Evolutionary conservation across 2,329 filamentous ascomycete genomes (phyloP).

Genomic region (Talaromyces sp.): DNA sequence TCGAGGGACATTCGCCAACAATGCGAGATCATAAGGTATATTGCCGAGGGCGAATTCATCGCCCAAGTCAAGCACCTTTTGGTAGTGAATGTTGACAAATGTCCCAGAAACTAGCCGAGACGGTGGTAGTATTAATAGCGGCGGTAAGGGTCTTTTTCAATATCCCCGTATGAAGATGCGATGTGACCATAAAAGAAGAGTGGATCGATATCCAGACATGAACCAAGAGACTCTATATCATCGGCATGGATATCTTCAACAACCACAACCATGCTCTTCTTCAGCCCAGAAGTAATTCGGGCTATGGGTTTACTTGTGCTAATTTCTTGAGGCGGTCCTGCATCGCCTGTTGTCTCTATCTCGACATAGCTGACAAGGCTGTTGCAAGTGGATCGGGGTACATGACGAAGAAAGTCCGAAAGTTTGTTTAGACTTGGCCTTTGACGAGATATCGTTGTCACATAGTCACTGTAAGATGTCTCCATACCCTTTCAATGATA

Average conservation of each 20-base stretch:
- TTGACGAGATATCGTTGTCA: not conserved
- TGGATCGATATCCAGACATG: conserved; percentile 7
- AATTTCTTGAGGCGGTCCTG: not conserved
- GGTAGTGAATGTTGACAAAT: not conserved
- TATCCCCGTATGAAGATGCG: not conserved
- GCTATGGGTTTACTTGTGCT: not conserved
- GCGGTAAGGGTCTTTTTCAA: not conserved
- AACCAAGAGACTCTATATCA: conserved; percentile 3
- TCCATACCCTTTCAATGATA: not conserved
- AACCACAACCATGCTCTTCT: not conserved
- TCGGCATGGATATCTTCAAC: conserved; percentile 2
- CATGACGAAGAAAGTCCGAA: not conserved
- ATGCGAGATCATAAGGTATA: not conserved
- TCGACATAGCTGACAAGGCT: not conserved
- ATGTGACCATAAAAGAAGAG: not conserved
- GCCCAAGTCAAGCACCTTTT: conserved; percentile 1
- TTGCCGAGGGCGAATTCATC: not conserved
- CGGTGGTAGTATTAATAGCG: not conserved
- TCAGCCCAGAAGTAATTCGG: not conserved
- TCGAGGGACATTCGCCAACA: not conserved
- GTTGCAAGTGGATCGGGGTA: no score
- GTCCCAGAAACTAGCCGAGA: not conserved
- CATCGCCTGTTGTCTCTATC: not conserved
- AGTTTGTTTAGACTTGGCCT: not conserved
- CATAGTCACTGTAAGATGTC: not conserved